phyloP scores from a whole-genome alignment of 768 basidiomycete species.

The Naganishia vaughanmartiniae region DNA sequence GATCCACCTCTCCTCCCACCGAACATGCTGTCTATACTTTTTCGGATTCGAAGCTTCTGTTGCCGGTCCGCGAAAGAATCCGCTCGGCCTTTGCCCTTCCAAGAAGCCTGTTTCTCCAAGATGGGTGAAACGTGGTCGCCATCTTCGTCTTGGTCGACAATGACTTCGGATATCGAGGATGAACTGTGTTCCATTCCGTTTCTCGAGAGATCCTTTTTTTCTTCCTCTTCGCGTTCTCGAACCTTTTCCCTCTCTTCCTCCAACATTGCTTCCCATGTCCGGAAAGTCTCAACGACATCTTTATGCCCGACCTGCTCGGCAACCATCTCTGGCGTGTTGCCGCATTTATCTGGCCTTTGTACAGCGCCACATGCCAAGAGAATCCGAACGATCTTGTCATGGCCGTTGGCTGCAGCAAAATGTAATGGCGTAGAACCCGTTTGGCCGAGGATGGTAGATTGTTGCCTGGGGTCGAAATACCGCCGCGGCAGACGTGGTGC shows the following conservation, averaged over 20 bases:
- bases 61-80: conserved; percentile 2
- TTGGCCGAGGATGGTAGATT: conserved; percentile 33
- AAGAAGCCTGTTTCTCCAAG: conserved; percentile 3
- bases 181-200: background rate
- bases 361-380: conserved; percentile 82
- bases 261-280: conserved; percentile 57
- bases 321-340: conserved; percentile 77
- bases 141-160: conserved; percentile 6
- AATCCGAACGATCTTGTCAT: conserved; percentile 69
- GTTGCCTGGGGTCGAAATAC: conserved; percentile 47
- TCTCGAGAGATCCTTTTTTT: conserved; percentile 5
- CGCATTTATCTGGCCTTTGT: conserved; percentile 83
- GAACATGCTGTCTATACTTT: conserved; percentile 19
- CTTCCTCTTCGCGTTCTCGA: conserved; percentile 20
- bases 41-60: conserved; percentile 7
- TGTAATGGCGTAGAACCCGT: conserved; percentile 86
- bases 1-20: conserved; percentile 15
- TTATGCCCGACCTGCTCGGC: conserved; percentile 77
- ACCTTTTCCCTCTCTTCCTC: conserved; percentile 30
- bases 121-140: conserved; percentile 12
- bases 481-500: conserved; percentile 66
- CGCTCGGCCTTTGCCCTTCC: conserved; percentile 20
- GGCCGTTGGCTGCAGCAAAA: conserved; percentile 93
- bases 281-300: conserved; percentile 70
- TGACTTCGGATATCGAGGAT: conserved; percentile 1